Base-by-base conservation (phyloP, 2,329 filamentous ascomycete species). In the Fusarium decemcellulare region DNA sequence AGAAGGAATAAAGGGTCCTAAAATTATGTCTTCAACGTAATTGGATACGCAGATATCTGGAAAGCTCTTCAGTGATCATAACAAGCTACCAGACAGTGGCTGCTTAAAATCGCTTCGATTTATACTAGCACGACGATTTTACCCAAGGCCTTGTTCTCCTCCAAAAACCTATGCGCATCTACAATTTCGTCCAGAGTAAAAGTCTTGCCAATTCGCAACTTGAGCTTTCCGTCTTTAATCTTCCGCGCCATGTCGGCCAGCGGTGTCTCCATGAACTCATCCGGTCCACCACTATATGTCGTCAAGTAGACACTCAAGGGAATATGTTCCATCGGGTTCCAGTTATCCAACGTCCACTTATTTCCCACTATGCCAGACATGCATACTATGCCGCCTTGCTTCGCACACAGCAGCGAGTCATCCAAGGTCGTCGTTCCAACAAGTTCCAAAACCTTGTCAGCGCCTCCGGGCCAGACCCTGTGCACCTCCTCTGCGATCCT, bases 341-440 rank as follows among this genome's bases (percentile, higher is more conserved):
- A 46, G 30, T 46, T 34, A 34, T 46, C 23, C 30, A 56, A 16
- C 4, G 40, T 37, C 53, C 53, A 56, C 12, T 56, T 2, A n/a
- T 56, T 47, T 2, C 53, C 53, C 9, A 47, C 53, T 14, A 56
- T 56, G 16, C 53, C 53, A 27, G 53, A 27, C 53, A 56, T 37
- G 40, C 53, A 47, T 12, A 56, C 53, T n/a, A 56, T 36, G 9
- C 53, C 53, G 15, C 53, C 30, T 10, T 37, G 23, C 18, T 56
- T 56, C 6, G 39, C 42, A 11, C 53, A 46, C 14, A 8, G 39
- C 53, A 56, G 30, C 29, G 53, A 56, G 30, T 56, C 53, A 29
- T 46, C 29, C 40, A 56, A 27, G 9, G 53, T 36, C 29, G 23
- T n/a, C 9, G 53, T 56, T 37, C 53, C 53, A 18, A 56, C 40